Conservation (phyloP, 2,329 filamentous ascomycete genomes). For the Botrytis squamosa region DNA sequence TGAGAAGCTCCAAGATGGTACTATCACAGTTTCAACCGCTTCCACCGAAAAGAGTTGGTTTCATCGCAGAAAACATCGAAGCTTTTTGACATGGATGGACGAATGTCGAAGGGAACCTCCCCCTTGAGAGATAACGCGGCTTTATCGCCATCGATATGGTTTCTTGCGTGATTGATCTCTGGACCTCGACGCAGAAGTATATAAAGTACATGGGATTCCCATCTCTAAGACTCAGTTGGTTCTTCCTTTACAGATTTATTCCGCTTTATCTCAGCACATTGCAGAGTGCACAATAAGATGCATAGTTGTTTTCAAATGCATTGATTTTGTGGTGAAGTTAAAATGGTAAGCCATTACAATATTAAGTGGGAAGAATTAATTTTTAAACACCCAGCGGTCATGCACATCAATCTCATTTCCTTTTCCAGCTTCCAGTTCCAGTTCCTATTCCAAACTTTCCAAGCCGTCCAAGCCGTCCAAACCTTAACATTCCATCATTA, state of each 20-base stretch:
- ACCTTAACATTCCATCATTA: background rate
- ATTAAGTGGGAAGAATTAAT: constrained; percentile 8
- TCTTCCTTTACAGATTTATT: background rate
- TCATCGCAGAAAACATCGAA: background rate
- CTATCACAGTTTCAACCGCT: background rate
- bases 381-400: background rate
- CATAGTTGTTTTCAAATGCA: background rate
- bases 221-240: background rate
- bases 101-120: background rate
- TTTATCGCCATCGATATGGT: background rate
- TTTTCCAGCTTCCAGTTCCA: background rate
- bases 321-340: background rate
- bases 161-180: background rate
- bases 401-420: background rate
- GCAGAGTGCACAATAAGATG: background rate
- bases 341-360: constrained; percentile 7
- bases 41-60: background rate
- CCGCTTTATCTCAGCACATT: background rate
- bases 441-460: background rate
- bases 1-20: background rate
- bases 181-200: too few species aligned
- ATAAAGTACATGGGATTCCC: background rate
- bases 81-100: background rate
- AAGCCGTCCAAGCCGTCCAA: background rate
- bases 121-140: background rate